These are phyloP conservation scores for Pleurotus djamor DNA, from an alignment of 768 basidiomycete species.

Conservation along the genomic window DNA sequence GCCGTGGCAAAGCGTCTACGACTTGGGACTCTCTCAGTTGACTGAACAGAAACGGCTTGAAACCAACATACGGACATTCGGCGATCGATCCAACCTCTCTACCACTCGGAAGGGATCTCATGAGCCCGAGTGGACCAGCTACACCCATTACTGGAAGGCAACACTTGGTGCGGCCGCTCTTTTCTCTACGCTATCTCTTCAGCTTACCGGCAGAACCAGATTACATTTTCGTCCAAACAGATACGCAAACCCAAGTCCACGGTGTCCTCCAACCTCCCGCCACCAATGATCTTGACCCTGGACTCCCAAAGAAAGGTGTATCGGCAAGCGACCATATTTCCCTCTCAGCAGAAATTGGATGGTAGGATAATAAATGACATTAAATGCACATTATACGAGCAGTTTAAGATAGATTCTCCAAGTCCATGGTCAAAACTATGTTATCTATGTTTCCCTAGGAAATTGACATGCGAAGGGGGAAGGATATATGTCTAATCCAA, in stretches of 20 bases:
- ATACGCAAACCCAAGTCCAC: conserved; percentile 31
- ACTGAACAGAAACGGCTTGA: conserved; percentile 7
- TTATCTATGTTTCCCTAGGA: conserved; percentile 10
- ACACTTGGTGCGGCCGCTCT: conserved; percentile 59
- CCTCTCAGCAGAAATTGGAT: conserved; percentile 62
- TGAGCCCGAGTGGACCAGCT: conserved; percentile 89
- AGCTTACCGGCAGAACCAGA: conserved; percentile 43
- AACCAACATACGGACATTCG: conserved; percentile 40
- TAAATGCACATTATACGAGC: conserved; percentile 13
- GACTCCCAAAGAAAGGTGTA: conserved; percentile 76
- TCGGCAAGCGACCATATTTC: conserved; percentile 89
- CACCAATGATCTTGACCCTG: conserved; percentile 57
- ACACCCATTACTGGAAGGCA: conserved; percentile 83
- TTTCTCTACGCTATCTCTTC: conserved; percentile 4
- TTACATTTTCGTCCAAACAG: conserved; percentile 82
- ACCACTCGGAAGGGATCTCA: conserved; percentile 46
- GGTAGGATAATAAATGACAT: conserved; percentile 17
- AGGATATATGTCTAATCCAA: too few species aligned
- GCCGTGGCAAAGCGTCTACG: conserved; percentile 64
- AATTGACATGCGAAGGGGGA: background rate
- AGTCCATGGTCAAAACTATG: conserved; percentile 9
- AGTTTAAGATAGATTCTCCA: conserved; percentile 6
- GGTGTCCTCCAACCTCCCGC: conserved; percentile 63
- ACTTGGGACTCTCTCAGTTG: conserved; percentile 40
- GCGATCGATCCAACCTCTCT: conserved; percentile 40